These are phyloP conservation scores for Simplicillium aogashimaense DNA, from an alignment of 2,329 filamentous ascomycete genomes.

Conservation along the genomic window DNA sequence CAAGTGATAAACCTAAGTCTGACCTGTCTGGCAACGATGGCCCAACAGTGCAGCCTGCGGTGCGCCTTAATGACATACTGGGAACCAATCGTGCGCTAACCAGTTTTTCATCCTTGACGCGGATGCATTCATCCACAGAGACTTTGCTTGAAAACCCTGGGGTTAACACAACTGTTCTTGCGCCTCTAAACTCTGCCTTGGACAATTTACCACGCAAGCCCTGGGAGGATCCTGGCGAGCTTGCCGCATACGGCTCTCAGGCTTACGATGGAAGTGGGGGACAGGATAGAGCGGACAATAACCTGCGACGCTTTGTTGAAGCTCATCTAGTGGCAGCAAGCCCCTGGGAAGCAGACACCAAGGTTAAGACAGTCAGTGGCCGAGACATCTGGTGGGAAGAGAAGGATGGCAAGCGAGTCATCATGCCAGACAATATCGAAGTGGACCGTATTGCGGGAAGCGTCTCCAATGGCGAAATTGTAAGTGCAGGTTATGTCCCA, in stretches of 20 bases:
- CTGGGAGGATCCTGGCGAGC: slow-evolving; percentile 72
- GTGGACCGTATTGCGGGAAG: slow-evolving; percentile 64
- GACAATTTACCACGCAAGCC: slow-evolving; percentile 73
- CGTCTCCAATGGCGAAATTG: slow-evolving; percentile 80
- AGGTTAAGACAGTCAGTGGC: slow-evolving; percentile 52
- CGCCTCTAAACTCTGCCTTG: slow-evolving; percentile 76
- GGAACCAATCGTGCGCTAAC: slow-evolving; percentile 70
- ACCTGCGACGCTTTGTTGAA: slow-evolving; percentile 74
- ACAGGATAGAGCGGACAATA: slow-evolving; percentile 64
- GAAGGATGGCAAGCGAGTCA: slow-evolving; percentile 57
- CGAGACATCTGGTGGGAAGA: slow-evolving; percentile 76
- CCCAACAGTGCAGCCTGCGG: slow-evolving; percentile 28
- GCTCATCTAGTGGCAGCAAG: slow-evolving; percentile 68
- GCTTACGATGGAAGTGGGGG: slow-evolving; percentile 72
- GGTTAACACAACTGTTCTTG: slow-evolving; percentile 74
- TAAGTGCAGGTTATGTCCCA: slow-evolving; percentile 19
- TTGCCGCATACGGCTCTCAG: slow-evolving; percentile 51
- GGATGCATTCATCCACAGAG: slow-evolving; percentile 62
- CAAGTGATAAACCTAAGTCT: background rate
- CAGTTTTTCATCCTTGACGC: slow-evolving; percentile 72
- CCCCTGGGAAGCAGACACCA: slow-evolving; percentile 63
- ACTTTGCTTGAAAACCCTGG: slow-evolving; percentile 56
- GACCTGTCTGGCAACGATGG: slow-evolving; percentile 7
- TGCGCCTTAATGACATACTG: slow-evolving; percentile 78
- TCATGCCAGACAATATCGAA: slow-evolving; percentile 72